Evolutionary conservation across 2,329 filamentous ascomycete species (phyloP).

Genomic region (Aspergillus puulaauensis): DNA sequence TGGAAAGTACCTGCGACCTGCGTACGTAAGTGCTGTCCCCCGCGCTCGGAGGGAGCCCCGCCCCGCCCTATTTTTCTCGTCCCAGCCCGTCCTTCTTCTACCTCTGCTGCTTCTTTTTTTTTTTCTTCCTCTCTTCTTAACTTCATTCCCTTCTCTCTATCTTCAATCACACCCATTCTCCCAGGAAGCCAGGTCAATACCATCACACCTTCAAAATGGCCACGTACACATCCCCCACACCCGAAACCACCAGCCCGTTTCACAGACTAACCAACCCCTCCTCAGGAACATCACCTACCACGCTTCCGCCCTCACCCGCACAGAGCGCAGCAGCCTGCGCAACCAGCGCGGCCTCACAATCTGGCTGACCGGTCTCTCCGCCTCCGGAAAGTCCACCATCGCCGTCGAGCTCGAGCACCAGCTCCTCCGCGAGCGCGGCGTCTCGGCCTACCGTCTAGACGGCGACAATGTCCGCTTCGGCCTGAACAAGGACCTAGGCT

Average conservation of each 20-base stretch:
- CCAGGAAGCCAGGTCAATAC: neutral
- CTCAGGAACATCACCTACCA: conserved; percentile 50
- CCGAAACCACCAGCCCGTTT: neutral
- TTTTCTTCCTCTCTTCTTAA: neutral
- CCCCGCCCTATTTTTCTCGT: neutral
- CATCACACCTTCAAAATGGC: conserved; percentile 29
- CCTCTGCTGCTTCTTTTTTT: neutral
- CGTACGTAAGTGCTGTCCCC: neutral
- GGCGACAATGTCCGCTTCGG: conserved; percentile 98
- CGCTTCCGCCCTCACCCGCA: conserved; percentile 41
- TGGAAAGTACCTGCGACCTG: neutral
- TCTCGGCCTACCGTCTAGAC: conserved; percentile 88
- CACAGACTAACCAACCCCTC: neutral
- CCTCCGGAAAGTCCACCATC: conserved; percentile 95
- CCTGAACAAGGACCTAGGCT: conserved; percentile 95
- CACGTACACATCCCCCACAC: conserved; percentile 29
- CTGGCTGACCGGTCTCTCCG: conserved; percentile 96
- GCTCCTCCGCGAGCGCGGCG: conserved; percentile 70
- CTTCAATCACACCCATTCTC: neutral
- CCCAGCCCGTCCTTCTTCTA: neutral
- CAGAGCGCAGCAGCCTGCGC: conserved; percentile 51
- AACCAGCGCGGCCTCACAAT: conserved; percentile 89
- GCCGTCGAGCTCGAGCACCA: conserved; percentile 96
- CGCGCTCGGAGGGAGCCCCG: conserved; percentile 5
- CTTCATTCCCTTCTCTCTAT: neutral